phyloP scores from a whole-genome alignment of 176 grass and related monocot species.

The Eragrostis curvula region DNA sequence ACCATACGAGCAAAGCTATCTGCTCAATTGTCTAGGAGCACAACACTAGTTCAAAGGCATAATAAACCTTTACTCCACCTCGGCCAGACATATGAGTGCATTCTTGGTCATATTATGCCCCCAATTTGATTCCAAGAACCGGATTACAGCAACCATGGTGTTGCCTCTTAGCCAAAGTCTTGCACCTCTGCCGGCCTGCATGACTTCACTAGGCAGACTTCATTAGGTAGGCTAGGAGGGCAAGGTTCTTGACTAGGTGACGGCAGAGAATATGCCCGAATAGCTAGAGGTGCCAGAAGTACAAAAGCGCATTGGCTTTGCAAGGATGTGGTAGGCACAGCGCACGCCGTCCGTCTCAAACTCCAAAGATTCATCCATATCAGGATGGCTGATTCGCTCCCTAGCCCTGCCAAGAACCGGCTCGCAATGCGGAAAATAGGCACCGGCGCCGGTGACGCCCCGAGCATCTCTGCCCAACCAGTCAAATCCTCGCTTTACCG shows the following conservation, averaged over 20 bases:
- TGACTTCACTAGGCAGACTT: conserved; percentile 13
- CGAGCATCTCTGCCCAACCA: not conserved
- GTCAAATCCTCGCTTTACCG: not conserved
- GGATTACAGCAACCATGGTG: not conserved
- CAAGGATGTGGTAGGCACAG: not conserved
- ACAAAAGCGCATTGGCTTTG: conserved; percentile 42
- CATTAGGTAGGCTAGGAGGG: not conserved
- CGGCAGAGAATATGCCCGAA: conserved; percentile 34
- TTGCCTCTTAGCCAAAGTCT: not conserved
- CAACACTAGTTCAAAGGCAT: conserved; percentile 27
- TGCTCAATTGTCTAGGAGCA: conserved; percentile 1
- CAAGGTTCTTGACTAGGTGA: conserved; percentile 12
- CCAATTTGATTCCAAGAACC: conserved; percentile 14
- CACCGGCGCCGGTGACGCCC: not conserved
- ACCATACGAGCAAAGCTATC: conserved; percentile 40
- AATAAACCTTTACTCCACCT: conserved; percentile 24
- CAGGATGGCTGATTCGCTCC: not conserved
- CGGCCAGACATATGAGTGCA: conserved; percentile 27
- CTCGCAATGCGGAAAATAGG: not conserved
- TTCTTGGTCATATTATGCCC: conserved; percentile 31
- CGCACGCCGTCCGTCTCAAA: not conserved
- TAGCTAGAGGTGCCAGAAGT: conserved; percentile 14
- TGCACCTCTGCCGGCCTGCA: not conserved
- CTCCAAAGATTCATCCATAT: conserved; percentile 22
- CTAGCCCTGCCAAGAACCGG: conserved; percentile 9